Conservation (phyloP, 495 filamentous ascomycete genomes). For the Daldinia decipiens region DNA sequence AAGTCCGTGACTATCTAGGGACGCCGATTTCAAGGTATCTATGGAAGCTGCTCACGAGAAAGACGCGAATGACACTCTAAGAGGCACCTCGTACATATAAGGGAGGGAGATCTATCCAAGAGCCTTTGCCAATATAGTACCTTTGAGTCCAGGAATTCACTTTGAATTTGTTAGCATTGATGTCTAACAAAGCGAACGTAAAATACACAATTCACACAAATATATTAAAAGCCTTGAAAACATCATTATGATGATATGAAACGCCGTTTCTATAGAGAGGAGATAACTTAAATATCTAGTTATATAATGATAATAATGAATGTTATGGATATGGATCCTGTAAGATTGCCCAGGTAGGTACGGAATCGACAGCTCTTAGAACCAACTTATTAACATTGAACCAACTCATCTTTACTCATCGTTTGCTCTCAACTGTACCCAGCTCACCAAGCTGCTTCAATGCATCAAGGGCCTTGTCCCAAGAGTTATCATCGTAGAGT, state of each 20-base stretch:
- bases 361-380: background rate
- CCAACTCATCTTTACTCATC: background rate
- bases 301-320: background rate
- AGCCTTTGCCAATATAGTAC: no score
- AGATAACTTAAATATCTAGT: background rate
- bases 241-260: background rate
- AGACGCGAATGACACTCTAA: no score
- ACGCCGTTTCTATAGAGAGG: no score
- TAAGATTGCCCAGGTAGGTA: background rate
- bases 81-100: no score
- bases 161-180: no score
- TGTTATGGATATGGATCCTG: background rate
- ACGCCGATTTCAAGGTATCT: background rate
- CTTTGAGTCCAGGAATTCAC: no score
- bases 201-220: no score
- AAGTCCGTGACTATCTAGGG: background rate
- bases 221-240: no score
- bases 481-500: slow-evolving; percentile 52
- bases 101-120: no score
- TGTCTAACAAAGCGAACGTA: no score
- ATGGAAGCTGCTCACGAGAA: no score
- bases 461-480: slow-evolving; percentile 47
- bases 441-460: slow-evolving; percentile 44
- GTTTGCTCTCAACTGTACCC: slow-evolving; percentile 52
- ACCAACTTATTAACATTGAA: background rate